Evolutionary conservation across 805 yeast genomes (phyloP), one percentile per base, ranked within the genome.

Genomic region (Torulaspora franciscae): DNA sequence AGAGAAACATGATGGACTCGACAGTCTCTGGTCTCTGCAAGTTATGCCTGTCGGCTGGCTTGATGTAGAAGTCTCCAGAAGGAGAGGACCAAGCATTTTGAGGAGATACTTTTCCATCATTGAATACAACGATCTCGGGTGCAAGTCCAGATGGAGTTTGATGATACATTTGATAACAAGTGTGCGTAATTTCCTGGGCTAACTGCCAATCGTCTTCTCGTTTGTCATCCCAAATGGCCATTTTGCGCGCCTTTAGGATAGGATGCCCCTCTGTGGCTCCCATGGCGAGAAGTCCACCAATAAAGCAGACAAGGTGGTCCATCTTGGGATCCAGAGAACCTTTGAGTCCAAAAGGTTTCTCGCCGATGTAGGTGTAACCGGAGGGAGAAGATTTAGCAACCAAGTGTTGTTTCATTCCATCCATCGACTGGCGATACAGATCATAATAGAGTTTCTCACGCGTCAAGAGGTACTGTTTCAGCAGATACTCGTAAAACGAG

Each of bases 1-100:
- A 90, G 51, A 90, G 68, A 53, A 84, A 76, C 71, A 83, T 90
- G 34, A 90, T 70, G 1, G 95, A 82, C 66, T 90, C 97, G 1
- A 89, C 95, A 2, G 96, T 87, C 64, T 90, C 97, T 1, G 96
- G 96, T 54, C 96, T 75, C 68, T 89, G 97, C 50, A 90, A 69
- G 64, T 88, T 88, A 64, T 90, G 96, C 41, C 73, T 75, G 63
- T 90, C 97, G 11, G 67, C 62, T 6, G 80, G 81, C 61, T 85
- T 85, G 57, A 87, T 81, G 47, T 53, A 62, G 63, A 87, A 85
- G 61, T 86, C 96, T 5, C 65, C 61, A 1, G 62, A 48, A 4
- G 65, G 54, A 1, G 69, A 58, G 8, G 59, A 64, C 65, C 66
- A 64, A 56, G 61, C 61, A n/a, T 36, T 23, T 9, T 55, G 58